These are phyloP conservation scores for Macaranga tanarius DNA, from an alignment of 441 rosid species.

Conservation along the genomic window DNA sequence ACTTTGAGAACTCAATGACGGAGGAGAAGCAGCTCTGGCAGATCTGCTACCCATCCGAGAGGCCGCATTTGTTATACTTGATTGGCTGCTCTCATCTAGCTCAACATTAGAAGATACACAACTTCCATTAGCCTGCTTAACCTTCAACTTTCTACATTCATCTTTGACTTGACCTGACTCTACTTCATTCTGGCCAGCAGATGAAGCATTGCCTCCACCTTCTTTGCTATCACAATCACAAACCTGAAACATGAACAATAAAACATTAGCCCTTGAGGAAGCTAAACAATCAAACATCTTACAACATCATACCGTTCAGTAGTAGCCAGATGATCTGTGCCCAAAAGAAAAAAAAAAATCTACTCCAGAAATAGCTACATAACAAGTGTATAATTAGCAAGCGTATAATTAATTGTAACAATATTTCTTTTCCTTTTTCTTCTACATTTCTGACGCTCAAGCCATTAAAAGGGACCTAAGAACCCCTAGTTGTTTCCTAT, in stretches of 20 bases:
- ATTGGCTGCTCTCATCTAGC: conserved; percentile 51
- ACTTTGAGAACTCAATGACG: conserved; percentile 40
- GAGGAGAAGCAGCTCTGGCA: conserved; percentile 44
- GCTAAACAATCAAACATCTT: background rate
- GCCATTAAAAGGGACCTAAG: background rate
- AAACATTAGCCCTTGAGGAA: background rate
- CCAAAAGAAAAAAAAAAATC: background rate
- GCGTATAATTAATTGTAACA: background rate
- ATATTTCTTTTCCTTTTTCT: too few species aligned
- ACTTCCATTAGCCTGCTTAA: conserved; percentile 35
- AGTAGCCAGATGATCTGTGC: background rate
- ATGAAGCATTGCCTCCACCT: conserved; percentile 33
- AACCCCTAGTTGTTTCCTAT: background rate
- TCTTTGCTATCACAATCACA: conserved; percentile 34
- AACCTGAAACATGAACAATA: conserved; percentile 28
- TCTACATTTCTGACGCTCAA: background rate
- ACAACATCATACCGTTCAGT: background rate
- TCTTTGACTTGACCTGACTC: conserved; percentile 42
- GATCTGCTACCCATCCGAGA: conserved; percentile 51
- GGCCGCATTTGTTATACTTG: conserved; percentile 31
- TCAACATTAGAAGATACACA: conserved; percentile 43
- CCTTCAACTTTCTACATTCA: conserved; percentile 47
- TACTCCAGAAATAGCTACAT: background rate
- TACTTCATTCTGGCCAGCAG: conserved; percentile 26
- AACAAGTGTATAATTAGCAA: background rate